Evolutionary conservation across 2,329 filamentous ascomycete species (phyloP).

Genomic region (Beauveria rudraprayagi): DNA sequence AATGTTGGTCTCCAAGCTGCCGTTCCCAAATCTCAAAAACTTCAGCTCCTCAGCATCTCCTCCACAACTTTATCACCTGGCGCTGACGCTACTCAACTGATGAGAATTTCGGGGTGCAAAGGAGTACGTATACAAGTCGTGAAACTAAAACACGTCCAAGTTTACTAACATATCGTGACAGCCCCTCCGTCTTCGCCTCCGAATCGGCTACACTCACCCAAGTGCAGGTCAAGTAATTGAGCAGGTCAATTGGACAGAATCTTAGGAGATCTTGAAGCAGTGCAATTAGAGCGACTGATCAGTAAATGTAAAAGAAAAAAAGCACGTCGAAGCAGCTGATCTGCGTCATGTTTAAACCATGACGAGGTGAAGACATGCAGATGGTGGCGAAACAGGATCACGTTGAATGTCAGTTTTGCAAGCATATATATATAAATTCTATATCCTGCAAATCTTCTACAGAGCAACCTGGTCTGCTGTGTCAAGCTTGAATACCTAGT

Average conservation of each 20-base stretch:
- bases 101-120: slow-evolving; percentile 77
- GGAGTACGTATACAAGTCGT: slow-evolving; percentile 60
- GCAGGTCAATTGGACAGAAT: slow-evolving; percentile 95
- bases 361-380: background rate
- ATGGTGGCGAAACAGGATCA: background rate
- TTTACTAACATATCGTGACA: slow-evolving; percentile 29
- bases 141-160: background rate
- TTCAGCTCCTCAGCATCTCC: slow-evolving; percentile 87
- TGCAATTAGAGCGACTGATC: slow-evolving; percentile 18
- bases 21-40: slow-evolving; percentile 90
- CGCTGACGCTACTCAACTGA: slow-evolving; percentile 78
- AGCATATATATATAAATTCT: background rate
- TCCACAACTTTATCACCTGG: slow-evolving; percentile 67
- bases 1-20: slow-evolving; percentile 84
- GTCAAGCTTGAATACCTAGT: too few relatives aligned
- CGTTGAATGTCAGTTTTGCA: background rate
- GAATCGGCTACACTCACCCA: slow-evolving; percentile 70
- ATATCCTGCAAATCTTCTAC: background rate
- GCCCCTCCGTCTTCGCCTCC: slow-evolving; percentile 78
- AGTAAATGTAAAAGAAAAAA: slow-evolving; percentile 4
- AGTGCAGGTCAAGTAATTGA: slow-evolving; percentile 67
- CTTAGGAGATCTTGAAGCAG: slow-evolving; percentile 27
- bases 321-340: background rate
- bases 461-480: too few relatives aligned
- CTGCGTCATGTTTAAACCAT: background rate